These are phyloP conservation scores for Ormosia semicastrata DNA, from an alignment of 306 rosid species.

Conservation along the genomic window DNA sequence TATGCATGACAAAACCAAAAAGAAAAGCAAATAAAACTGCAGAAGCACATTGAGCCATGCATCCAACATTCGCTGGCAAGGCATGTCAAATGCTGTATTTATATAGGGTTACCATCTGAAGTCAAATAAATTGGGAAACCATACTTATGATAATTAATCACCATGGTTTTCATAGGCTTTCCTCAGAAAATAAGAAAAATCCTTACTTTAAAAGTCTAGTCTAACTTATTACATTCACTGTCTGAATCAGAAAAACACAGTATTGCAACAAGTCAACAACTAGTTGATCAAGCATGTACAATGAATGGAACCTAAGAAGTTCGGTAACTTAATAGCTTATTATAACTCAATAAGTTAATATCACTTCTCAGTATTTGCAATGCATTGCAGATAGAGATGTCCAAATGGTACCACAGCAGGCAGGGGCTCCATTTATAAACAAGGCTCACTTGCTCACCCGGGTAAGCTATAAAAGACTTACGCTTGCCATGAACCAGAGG, in stretches of 20 bases:
- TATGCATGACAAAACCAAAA: neutral
- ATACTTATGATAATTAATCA: neutral
- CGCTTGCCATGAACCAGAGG: neutral
- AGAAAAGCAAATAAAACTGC: neutral
- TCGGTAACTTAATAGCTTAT: neutral
- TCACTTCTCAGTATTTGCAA: neutral
- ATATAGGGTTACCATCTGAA: neutral
- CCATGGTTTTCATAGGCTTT: neutral
- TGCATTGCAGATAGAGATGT: neutral
- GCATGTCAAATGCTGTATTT: neutral
- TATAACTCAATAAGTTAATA: neutral
- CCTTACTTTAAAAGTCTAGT: neutral
- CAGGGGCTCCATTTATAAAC: neutral
- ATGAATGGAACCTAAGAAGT: neutral
- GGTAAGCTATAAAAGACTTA: neutral
- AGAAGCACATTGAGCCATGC: neutral
- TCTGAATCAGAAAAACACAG: neutral
- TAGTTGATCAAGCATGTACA: neutral
- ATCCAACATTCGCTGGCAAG: neutral
- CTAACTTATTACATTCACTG: neutral
- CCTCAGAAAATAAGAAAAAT: neutral
- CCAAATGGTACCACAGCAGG: neutral
- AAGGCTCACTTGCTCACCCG: neutral
- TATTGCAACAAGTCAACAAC: neutral
- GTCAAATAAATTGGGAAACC: neutral